phyloP scores from a whole-genome alignment of 2,329 filamentous ascomycete species.

The Cytospora leucostoma region DNA sequence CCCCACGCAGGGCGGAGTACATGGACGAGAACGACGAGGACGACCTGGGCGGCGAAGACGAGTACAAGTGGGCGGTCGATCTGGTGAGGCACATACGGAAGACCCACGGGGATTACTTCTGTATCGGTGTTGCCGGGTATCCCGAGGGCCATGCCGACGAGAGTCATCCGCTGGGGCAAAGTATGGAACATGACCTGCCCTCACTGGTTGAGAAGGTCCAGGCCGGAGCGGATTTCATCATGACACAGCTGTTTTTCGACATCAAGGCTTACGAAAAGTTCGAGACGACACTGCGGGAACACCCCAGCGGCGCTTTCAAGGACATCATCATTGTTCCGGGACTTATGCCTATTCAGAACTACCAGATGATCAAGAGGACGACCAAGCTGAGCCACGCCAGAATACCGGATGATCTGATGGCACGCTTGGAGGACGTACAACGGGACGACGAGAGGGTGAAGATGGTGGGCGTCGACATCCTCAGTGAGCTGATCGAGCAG shows the following conservation, averaged over 20 bases:
- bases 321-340: constrained; percentile 89
- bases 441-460: constrained; percentile 82
- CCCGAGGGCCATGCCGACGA: constrained; percentile 95
- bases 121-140: constrained; percentile 90
- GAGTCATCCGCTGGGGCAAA: constrained; percentile 72
- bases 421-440: constrained; percentile 70
- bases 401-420: constrained; percentile 70
- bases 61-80: constrained; percentile 88
- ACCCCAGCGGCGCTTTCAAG: constrained; percentile 84
- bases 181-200: constrained; percentile 77
- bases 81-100: constrained; percentile 86
- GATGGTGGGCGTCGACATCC: constrained; percentile 74
- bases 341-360: constrained; percentile 96
- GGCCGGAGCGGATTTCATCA: constrained; percentile 95
- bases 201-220: constrained; percentile 87
- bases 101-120: constrained; percentile 91
- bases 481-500: constrained; percentile 80
- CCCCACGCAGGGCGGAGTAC: constrained; percentile 87
- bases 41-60: constrained; percentile 71
- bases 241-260: constrained; percentile 98
- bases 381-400: constrained; percentile 92
- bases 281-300: constrained; percentile 73
- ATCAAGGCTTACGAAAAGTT: constrained; percentile 79
- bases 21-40: constrained; percentile 59
- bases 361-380: constrained; percentile 90